Evolutionary conservation across 768 basidiomycete species (phyloP).

Genomic region (Russula vinacea): DNA sequence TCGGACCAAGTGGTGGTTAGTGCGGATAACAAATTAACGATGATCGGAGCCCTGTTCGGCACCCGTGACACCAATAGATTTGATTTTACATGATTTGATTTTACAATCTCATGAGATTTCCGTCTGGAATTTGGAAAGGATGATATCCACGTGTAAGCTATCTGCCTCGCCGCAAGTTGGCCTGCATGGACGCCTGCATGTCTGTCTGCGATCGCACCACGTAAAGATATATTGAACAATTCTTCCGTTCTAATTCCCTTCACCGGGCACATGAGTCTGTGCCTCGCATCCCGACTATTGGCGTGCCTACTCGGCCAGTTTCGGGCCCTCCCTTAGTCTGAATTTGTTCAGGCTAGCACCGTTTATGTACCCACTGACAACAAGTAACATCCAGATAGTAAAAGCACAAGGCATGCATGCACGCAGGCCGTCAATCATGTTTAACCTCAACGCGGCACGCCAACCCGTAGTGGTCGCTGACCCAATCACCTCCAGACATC

Average conservation of each 20-base stretch:
- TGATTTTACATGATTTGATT: not conserved
- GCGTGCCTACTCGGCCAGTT: too few species aligned
- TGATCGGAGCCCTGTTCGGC: conserved; percentile 13
- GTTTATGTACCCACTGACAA: too few species aligned
- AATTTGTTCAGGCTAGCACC: too few species aligned
- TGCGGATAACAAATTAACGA: not conserved
- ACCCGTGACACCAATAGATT: not conserved
- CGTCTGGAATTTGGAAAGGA: not conserved
- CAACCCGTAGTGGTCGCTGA: conserved; percentile 70
- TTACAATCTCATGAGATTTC: not conserved
- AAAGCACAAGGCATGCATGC: too few species aligned
- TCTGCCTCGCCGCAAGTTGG: not conserved
- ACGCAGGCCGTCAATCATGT: not conserved
- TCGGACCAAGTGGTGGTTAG: not conserved
- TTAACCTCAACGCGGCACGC: conserved; percentile 39
- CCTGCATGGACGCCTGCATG: not conserved
- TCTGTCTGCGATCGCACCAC: not conserved
- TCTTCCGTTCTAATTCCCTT: not conserved
- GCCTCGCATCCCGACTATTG: too few species aligned
- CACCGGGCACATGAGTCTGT: too few species aligned
- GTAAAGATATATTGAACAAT: not conserved
- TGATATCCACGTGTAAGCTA: not conserved
- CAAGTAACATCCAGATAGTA: too few species aligned
- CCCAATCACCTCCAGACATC: conserved; percentile 45
- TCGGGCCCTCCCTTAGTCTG: too few species aligned